Evolutionary conservation across 1,139 yeast species (phyloP), one percentile per base, ranked within the genome.

Genomic region (Yamadazyma sp.): DNA sequence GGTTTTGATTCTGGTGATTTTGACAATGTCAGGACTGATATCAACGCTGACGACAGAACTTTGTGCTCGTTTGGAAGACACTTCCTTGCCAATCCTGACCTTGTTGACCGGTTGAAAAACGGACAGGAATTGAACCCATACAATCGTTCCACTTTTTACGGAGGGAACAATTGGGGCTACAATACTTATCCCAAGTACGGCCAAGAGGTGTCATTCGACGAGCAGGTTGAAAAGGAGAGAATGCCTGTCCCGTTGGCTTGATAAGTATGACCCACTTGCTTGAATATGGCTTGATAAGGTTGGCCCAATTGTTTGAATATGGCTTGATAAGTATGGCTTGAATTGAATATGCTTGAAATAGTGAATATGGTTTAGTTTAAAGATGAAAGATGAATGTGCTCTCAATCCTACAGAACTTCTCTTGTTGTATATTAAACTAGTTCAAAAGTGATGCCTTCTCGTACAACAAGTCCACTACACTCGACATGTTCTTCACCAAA

Each of bases 381-480:
- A n/a, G n/a, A n/a, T n/a, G n/a, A n/a, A n/a, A n/a, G n/a, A n/a
- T n/a, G n/a, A n/a, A n/a, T n/a, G n/a, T n/a, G n/a, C n/a, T n/a
- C n/a, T n/a, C n/a, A n/a, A n/a, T n/a, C n/a, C n/a, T n/a, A n/a
- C n/a, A n/a, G n/a, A n/a, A n/a, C n/a, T n/a, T n/a, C n/a, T n/a
- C n/a, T n/a, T n/a, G n/a, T 20, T 29, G 14, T 27, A 26, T 11
- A 17, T 16, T 16, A 5, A 15, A 18, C 45, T 62, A 82, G 51
- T 82, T 82, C 53, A 85, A 70, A 31, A 86, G 78, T 32, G 95
- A 80, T 8, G 97, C 98, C 68, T 92, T 92, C 57, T 90, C 97
- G 53, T 89, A 92, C 53, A 94, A 73, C 52, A 89, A 75, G 54
- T 94, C 98, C 21, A 92, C 97, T 23, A 85, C 97, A 44, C 71